A percentile compares a stretch with the other conserved stretches of the same genome.
These are phyloP conservation scores for Clitopilus passeckerianus DNA, from an alignment of 768 basidiomycete genomes.

Conservation along the genomic window DNA sequence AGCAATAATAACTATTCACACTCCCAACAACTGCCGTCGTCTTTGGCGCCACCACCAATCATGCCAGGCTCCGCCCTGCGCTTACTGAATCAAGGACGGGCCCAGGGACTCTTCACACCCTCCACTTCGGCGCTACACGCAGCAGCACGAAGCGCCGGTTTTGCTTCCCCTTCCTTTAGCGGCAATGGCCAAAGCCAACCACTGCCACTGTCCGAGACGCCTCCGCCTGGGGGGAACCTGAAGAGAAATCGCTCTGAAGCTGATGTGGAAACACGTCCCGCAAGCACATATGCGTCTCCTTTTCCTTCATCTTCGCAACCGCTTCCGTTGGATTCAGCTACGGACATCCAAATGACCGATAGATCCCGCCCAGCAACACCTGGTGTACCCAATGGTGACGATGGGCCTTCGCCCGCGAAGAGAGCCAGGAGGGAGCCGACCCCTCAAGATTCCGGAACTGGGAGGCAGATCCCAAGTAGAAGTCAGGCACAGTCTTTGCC, in stretches of 20 bases:
- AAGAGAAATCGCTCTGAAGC: conserved; percentile 66
- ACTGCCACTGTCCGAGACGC: conserved; percentile 40
- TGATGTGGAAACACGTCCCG: conserved; percentile 40
- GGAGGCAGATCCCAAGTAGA: conserved; percentile 26
- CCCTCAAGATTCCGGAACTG: conserved; percentile 25
- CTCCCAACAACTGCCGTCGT: conserved; percentile 39
- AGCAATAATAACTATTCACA: conserved; percentile 32
- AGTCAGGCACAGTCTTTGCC: conserved; percentile 24
- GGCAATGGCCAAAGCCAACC: conserved; percentile 48
- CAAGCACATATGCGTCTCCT: conserved; percentile 12
- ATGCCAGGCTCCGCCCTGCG: conserved; percentile 85
- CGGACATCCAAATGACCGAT: conserved; percentile 43
- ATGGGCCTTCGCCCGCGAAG: conserved; percentile 68
- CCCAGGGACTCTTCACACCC: conserved; percentile 82
- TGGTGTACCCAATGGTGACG: conserved; percentile 47
- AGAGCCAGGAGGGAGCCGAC: conserved; percentile 57
- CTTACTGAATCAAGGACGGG: conserved; percentile 79
- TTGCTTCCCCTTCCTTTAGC: conserved; percentile 44
- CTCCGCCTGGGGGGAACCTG: conserved; percentile 42
- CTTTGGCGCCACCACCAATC: conserved; percentile 76
- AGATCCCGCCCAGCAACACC: conserved; percentile 48
- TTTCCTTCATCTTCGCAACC: conserved; percentile 17
- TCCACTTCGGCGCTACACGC: conserved; percentile 57
- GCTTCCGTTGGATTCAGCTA: conserved; percentile 18
- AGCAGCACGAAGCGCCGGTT: conserved; percentile 39